Percentiles rank a stretch among this genome's conserved stretches.
Conservation (phyloP, 1,284 basidiomycete genomes). For the Ceratobasidium sp. region DNA sequence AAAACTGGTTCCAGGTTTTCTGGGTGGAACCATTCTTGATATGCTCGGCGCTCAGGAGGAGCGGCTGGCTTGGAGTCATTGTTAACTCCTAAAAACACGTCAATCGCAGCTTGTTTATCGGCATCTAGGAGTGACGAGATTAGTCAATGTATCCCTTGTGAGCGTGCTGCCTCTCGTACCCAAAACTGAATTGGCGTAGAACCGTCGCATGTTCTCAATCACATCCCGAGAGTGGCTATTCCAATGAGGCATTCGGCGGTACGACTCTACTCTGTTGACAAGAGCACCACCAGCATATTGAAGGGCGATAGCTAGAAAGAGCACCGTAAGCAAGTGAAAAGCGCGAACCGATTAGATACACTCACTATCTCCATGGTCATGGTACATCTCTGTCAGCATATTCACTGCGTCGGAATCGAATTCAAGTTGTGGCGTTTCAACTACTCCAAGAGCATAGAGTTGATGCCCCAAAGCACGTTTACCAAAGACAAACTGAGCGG, state of each 20-base stretch:
- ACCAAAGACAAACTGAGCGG: conserved; percentile 97
- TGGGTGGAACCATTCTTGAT: conserved; percentile 84
- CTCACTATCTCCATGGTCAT: conserved; percentile 94
- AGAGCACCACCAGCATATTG: conserved; percentile 97
- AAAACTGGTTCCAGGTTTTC: conserved; percentile 74
- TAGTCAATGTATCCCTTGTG: not conserved
- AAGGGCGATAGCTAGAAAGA: conserved; percentile 82
- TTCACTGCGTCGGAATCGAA: conserved; percentile 97
- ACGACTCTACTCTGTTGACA: conserved; percentile 97
- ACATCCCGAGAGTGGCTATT: conserved; percentile 97
- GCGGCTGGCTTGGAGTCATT: conserved; percentile 61
- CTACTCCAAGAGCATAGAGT: conserved; percentile 91
- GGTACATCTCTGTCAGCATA: conserved; percentile 99
- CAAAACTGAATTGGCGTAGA: conserved; percentile 94
- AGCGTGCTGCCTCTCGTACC: conserved; percentile 62
- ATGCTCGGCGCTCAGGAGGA: conserved; percentile 63
- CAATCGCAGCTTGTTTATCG: conserved; percentile 98
- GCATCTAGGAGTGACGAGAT: conserved; percentile 68
- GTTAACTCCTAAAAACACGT: conserved; percentile 91
- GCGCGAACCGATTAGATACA: conserved; percentile 24
- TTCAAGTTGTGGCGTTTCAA: conserved; percentile 82
- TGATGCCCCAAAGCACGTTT: conserved; percentile 96
- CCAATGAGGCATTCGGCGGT: conserved; percentile 96
- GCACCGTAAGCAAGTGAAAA: not conserved
- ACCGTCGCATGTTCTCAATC: conserved; percentile 94